A percentile compares a stretch with the other conserved stretches of the same genome.
phyloP scores from a whole-genome alignment of 176 grass and related monocot genomes.

The Eragrostis curvula region DNA sequence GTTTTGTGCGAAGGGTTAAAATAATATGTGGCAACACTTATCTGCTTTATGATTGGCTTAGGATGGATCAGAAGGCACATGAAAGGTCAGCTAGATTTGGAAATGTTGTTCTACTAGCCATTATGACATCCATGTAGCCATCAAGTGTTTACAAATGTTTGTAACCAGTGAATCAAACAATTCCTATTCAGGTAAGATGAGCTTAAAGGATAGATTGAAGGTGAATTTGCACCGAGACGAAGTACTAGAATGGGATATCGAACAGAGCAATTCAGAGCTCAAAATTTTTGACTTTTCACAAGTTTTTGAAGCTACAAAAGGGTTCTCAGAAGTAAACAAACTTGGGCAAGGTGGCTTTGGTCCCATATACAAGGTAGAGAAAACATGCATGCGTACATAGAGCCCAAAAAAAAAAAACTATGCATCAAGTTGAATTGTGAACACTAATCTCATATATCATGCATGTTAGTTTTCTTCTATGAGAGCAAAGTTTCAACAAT shows the following conservation, averaged over 20 bases:
- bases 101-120: not conserved
- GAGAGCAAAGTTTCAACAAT: not conserved
- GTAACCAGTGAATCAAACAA: not conserved
- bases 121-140: not conserved
- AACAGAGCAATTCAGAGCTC: not conserved
- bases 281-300: not conserved
- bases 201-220: not conserved
- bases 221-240: not conserved
- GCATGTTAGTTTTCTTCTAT: too few species aligned
- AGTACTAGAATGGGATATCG: not conserved
- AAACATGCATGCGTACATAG: too few species aligned
- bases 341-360: constrained; percentile 13
- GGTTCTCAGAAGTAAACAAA: not conserved
- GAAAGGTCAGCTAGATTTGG: not conserved
- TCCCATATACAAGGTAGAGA: constrained; percentile 14
- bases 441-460: too few species aligned
- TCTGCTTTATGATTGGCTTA: not conserved
- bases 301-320: constrained; percentile 1
- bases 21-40: not conserved
- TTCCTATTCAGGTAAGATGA: not conserved
- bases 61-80: not conserved
- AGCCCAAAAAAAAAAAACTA: too few species aligned
- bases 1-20: too few species aligned
- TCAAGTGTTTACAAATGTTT: not conserved
- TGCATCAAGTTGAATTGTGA: too few species aligned